phyloP scores from a whole-genome alignment of 2,329 filamentous ascomycete species.

The Nemania sp. region DNA sequence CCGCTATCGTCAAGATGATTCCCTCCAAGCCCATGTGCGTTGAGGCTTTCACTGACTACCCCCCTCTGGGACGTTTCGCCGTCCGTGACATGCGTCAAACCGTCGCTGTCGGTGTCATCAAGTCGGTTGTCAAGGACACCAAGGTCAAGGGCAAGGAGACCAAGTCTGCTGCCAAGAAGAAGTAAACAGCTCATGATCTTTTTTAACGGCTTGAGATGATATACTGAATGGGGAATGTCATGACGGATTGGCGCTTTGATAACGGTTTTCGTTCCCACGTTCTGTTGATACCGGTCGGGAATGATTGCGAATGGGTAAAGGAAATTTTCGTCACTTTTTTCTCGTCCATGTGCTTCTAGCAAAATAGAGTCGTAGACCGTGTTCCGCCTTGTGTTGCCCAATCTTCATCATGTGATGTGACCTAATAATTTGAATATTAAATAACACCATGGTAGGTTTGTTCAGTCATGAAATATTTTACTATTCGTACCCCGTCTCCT shows the following conservation, averaged over 20 bases:
- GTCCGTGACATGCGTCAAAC: conserved; percentile 98
- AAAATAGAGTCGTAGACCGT: conserved; percentile 44
- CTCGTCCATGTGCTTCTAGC: conserved; percentile 43
- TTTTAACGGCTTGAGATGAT: conserved; percentile 34
- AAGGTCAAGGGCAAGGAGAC: conserved; percentile 72
- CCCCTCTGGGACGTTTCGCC: conserved; percentile 99
- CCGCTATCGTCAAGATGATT: conserved; percentile 99
- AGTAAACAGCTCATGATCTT: conserved; percentile 64
- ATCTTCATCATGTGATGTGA: neutral
- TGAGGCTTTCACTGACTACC: conserved; percentile 99
- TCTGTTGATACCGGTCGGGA: conserved; percentile 42
- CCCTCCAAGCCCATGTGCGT: conserved; percentile 99
- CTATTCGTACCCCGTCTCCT: neutral
- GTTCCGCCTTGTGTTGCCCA: conserved; percentile 8
- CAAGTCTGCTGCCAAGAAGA: conserved; percentile 78
- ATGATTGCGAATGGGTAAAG: conserved; percentile 38
- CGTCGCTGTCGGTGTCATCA: conserved; percentile 95
- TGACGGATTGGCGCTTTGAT: conserved; percentile 48
- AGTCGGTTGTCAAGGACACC: conserved; percentile 78
- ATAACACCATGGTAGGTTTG: no score
- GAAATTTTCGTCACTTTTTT: conserved; percentile 38
- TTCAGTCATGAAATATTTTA: neutral
- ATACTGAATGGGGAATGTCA: conserved; percentile 40
- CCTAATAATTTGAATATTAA: no score
- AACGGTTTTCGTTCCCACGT: conserved; percentile 44